These are phyloP conservation scores for Emergomyces orientalis DNA, from an alignment of 2,329 filamentous ascomycete genomes.

Conservation along the genomic window DNA sequence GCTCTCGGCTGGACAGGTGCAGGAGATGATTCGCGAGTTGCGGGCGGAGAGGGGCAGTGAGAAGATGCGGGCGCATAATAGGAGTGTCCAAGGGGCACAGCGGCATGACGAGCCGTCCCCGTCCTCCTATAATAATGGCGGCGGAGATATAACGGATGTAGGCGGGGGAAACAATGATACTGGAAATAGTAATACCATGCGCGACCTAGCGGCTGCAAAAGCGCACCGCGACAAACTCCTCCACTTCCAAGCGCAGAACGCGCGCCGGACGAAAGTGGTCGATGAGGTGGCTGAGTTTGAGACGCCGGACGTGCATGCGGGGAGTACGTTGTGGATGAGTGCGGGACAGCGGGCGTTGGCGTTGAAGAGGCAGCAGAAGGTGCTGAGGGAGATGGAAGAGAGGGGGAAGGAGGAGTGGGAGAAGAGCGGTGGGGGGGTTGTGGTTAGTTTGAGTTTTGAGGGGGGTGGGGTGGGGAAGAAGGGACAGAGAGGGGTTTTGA, in stretches of 20 bases:
- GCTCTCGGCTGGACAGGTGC: conserved; percentile 62
- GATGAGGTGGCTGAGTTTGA: conserved; percentile 76
- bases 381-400: conserved; percentile 79
- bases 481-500: conserved; percentile 56
- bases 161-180: neutral
- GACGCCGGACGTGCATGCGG: conserved; percentile 44
- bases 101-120: no score
- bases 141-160: conserved; percentile 48
- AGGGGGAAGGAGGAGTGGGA: conserved; percentile 78
- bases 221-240: conserved; percentile 74
- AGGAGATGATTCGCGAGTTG: conserved; percentile 75
- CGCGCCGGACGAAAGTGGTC: conserved; percentile 69
- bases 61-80: conserved; percentile 72
- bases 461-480: conserved; percentile 66
- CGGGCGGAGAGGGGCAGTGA: conserved; percentile 79
- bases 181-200: conserved; percentile 27
- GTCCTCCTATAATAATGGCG: no score
- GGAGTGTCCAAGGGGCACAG: conserved; percentile 22
- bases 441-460: conserved; percentile 75
- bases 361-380: conserved; percentile 74
- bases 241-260: conserved; percentile 76
- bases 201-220: conserved; percentile 59
- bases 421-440: conserved; percentile 60
- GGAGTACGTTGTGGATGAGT: conserved; percentile 68
- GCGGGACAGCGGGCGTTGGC: conserved; percentile 74